These are phyloP conservation scores for Chimonanthus praecox DNA, from an alignment of 164 flowering plant genomes.

Conservation along the genomic window DNA sequence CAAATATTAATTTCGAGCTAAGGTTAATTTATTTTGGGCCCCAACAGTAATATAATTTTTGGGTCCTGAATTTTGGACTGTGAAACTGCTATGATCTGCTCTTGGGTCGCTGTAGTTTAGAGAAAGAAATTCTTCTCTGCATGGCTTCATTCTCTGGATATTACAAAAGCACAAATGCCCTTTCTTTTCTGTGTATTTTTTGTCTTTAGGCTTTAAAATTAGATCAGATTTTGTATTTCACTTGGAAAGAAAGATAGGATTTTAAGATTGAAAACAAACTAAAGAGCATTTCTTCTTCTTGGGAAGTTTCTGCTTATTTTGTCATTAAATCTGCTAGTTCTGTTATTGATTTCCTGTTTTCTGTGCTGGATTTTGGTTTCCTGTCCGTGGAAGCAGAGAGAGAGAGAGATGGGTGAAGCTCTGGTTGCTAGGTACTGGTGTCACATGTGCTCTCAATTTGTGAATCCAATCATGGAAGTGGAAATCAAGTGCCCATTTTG, in stretches of 20 bases:
- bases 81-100: not conserved
- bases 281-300: not conserved
- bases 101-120: not conserved
- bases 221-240: not conserved
- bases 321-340: not conserved
- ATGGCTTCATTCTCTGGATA: not conserved
- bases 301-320: not conserved
- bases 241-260: not conserved
- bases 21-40: too few relatives aligned
- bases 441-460: slow-evolving; percentile 59
- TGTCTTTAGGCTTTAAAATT: not conserved
- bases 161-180: not conserved
- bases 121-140: not conserved
- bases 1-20: too few relatives aligned
- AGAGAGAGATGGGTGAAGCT: slow-evolving; percentile 47
- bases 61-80: not conserved
- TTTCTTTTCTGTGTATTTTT: not conserved
- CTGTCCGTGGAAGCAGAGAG: not conserved
- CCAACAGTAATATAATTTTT: not conserved
- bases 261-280: too few relatives aligned
- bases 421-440: slow-evolving; percentile 65
- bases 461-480: slow-evolving; percentile 56
- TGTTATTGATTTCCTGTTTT: slow-evolving; percentile 4
- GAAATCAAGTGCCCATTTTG: slow-evolving; percentile 80
- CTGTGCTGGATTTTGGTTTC: slow-evolving; percentile 2